phyloP scores from a whole-genome alignment of 768 basidiomycete species.

The Panus rudis region DNA sequence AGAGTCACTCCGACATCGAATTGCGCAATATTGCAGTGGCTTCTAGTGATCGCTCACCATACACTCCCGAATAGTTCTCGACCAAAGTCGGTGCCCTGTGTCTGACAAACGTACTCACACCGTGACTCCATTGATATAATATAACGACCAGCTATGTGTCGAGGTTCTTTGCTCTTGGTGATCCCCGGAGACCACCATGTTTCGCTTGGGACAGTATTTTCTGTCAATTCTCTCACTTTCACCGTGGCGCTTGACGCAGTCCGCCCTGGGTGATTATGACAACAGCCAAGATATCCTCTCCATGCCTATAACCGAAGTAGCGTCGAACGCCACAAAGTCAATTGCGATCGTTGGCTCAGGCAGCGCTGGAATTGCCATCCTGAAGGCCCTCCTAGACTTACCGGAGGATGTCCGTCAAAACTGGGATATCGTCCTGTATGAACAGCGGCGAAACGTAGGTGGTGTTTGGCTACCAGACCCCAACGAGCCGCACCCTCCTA shows the following conservation, averaged over 20 bases:
- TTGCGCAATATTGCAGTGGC: too few relatives aligned
- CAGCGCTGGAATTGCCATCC: constrained; percentile 45
- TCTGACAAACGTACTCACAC: too few relatives aligned
- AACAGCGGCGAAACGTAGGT: constrained; percentile 45
- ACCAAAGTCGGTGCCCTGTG: too few relatives aligned
- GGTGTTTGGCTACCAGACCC: constrained; percentile 47
- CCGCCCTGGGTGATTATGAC: constrained; percentile 1
- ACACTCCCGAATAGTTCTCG: too few relatives aligned
- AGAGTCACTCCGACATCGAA: too few relatives aligned
- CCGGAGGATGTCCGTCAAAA: constrained; percentile 28
- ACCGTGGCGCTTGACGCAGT: constrained; percentile 3
- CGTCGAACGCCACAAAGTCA: constrained; percentile 28
- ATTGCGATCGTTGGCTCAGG: constrained; percentile 55
- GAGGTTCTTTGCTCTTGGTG: too few relatives aligned
- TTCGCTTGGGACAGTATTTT: constrained; percentile 8
- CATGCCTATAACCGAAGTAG: neutral
- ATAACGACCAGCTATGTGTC: too few relatives aligned
- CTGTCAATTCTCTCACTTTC: constrained; percentile 12
- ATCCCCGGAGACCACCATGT: too few relatives aligned
- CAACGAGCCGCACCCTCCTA: constrained; percentile 30
- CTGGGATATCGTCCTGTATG: constrained; percentile 47
- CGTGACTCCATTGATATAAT: too few relatives aligned
- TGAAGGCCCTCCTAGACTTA: constrained; percentile 42
- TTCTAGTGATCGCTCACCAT: too few relatives aligned
- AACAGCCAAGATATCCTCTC: neutral